A percentile compares a stretch with the other conserved stretches of the same genome.
Conservation (phyloP, 371 early-diverging fungal genomes). For the Lichtheimia corymbifera region DNA sequence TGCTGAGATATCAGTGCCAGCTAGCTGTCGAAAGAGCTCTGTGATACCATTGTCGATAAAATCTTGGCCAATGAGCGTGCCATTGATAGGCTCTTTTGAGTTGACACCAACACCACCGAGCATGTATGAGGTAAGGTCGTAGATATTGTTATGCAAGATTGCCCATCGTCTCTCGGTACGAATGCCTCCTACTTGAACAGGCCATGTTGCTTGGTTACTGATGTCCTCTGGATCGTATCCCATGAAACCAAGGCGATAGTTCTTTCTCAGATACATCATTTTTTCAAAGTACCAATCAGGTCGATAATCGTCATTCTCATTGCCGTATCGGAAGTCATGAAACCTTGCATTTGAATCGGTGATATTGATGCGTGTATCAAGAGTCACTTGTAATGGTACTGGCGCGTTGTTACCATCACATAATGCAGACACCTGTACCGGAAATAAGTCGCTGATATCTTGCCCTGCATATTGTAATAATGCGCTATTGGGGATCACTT, state of each 20-base stretch:
- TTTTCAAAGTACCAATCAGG: conserved; percentile 38
- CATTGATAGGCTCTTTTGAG: conserved; percentile 43
- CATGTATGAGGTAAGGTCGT: conserved; percentile 48
- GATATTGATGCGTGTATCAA: conserved; percentile 43
- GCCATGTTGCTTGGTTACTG: conserved; percentile 25
- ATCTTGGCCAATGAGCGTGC: conserved; percentile 33
- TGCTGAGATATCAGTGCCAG: conserved; percentile 70
- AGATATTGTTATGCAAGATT: conserved; percentile 42
- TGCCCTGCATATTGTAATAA: conserved; percentile 66
- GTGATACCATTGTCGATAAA: conserved; percentile 64
- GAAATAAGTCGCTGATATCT: conserved; percentile 73
- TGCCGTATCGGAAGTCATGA: conserved; percentile 26
- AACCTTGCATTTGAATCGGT: conserved; percentile 39
- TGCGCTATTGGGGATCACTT: conserved; percentile 42
- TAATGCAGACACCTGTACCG: conserved; percentile 70
- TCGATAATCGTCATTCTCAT: conserved; percentile 26
- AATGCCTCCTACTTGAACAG: conserved; percentile 42
- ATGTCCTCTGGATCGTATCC: conserved; percentile 39
- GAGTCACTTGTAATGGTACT: conserved; percentile 35
- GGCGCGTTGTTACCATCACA: conserved; percentile 42
- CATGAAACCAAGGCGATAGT: conserved; percentile 37
- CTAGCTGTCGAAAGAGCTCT: conserved; percentile 62
- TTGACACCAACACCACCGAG: conserved; percentile 40
- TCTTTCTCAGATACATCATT: conserved; percentile 29
- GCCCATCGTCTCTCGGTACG: conserved; percentile 47